These are phyloP conservation scores for Fraxinus angustifolia DNA, from an alignment of 305 asterid species.

Conservation along the genomic window DNA sequence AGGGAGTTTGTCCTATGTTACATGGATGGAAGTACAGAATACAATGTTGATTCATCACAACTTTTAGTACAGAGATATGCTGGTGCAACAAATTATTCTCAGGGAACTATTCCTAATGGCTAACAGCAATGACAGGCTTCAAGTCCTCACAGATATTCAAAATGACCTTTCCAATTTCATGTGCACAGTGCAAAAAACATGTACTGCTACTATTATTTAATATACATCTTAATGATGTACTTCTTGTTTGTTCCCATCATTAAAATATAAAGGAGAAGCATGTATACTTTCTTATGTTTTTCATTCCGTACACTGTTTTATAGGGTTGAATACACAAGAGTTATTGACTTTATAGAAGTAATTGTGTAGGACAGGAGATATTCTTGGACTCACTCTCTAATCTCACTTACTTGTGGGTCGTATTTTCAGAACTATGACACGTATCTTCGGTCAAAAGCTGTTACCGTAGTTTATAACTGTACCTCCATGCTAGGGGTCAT, in stretches of 20 bases:
- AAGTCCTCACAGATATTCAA: not conserved
- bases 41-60: not conserved
- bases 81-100: not conserved
- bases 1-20: not conserved
- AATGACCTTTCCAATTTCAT: not conserved
- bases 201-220: not conserved
- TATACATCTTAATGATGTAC: constrained; percentile 5
- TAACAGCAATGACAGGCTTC: not conserved
- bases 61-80: not conserved
- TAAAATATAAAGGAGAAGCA: constrained; percentile 8
- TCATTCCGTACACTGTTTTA: not conserved
- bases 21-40: not conserved
- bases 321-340: constrained; percentile 7
- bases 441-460: constrained; percentile 65
- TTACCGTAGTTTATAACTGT: constrained; percentile 78
- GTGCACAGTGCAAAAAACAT: not conserved
- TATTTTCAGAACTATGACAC: constrained; percentile 61
- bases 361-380: constrained; percentile 3
- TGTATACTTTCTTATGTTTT: not conserved
- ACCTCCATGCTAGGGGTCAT: constrained; percentile 75
- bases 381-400: constrained; percentile 15
- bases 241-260: not conserved
- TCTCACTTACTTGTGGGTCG: constrained; percentile 19
- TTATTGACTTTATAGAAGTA: constrained; percentile 8
- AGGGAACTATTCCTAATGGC: not conserved